Evolutionary conservation across 2,329 filamentous ascomycete species (phyloP).

Genomic region (Stachybotrys elegans): DNA sequence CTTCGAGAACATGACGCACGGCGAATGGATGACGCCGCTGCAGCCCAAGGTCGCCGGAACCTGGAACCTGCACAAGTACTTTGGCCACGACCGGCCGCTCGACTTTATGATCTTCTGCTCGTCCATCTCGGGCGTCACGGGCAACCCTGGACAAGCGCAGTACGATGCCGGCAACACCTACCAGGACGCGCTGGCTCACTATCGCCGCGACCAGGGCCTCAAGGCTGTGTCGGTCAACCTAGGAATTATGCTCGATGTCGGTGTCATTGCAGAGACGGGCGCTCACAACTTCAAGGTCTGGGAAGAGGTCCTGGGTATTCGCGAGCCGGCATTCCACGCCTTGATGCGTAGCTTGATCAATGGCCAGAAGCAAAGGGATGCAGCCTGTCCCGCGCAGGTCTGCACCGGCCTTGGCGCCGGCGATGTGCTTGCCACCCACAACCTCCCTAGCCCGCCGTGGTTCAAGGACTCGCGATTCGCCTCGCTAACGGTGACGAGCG

Average conservation of each 20-base stretch:
- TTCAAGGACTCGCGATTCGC: neutral
- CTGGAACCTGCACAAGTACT: neutral
- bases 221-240: constrained; percentile 4
- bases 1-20: neutral
- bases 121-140: constrained; percentile 16
- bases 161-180: constrained; percentile 23
- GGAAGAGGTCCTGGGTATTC: constrained; percentile 13
- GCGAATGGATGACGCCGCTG: neutral
- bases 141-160: constrained; percentile 15
- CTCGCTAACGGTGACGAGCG: neutral
- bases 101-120: neutral
- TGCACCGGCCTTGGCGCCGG: neutral
- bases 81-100: neutral
- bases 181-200: constrained; percentile 17
- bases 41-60: neutral
- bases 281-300: constrained; percentile 5
- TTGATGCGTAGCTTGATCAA: constrained; percentile 12
- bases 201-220: constrained; percentile 6
- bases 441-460: neutral
- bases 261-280: neutral
- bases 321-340: constrained; percentile 13
- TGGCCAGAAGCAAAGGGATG: neutral
- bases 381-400: neutral
- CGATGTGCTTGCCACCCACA: neutral
- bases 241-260: constrained; percentile 6